Conservation (phyloP, 306 rosid species). For the Cucurbita ficifolia region DNA sequence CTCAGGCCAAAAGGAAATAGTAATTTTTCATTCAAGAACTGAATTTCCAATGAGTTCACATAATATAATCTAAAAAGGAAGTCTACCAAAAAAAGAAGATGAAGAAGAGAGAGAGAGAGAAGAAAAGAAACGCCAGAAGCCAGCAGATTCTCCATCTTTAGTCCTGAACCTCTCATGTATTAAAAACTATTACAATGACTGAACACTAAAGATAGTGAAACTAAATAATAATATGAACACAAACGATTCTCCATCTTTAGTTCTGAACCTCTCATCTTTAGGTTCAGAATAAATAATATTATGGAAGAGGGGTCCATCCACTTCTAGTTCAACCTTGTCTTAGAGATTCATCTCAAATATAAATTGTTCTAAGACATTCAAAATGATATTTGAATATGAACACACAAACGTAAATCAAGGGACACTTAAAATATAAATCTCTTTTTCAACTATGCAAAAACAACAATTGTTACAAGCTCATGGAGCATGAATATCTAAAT, state of each 20-base stretch:
- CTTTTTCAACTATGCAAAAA: neutral
- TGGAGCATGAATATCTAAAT: neutral
- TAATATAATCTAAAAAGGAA: neutral
- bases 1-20: neutral
- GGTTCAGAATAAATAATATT: neutral
- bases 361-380: neutral
- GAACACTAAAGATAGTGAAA: neutral
- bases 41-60: neutral
- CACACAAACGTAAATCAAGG: neutral
- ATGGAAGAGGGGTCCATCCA: neutral
- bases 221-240: neutral
- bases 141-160: neutral
- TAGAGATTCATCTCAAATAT: neutral
- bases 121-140: neutral
- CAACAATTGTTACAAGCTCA: neutral
- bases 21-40: neutral
- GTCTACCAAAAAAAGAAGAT: neutral
- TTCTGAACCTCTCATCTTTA: neutral
- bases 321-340: neutral
- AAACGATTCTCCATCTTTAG: neutral
- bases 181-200: neutral
- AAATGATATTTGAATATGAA: neutral
- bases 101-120: neutral
- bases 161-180: slow-evolving; percentile 1
- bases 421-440: neutral